These are phyloP conservation scores for Phytophthora citricola DNA, from an alignment of 352 stramenopile species.

Conservation along the genomic window DNA sequence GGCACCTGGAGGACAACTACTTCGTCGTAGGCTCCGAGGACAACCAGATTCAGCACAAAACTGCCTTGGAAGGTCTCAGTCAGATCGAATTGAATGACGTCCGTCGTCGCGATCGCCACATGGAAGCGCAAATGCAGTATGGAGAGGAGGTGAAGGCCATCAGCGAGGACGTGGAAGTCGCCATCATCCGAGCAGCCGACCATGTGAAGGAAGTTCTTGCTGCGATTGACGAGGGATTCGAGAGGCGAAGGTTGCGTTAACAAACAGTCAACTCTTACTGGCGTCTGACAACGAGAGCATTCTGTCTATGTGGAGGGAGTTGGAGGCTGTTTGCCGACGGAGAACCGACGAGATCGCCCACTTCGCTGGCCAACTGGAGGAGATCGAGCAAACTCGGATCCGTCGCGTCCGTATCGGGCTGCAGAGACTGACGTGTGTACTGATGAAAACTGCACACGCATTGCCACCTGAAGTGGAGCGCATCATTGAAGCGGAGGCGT, in stretches of 20 bases:
- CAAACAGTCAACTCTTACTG: slow-evolving; percentile 46
- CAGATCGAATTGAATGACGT: slow-evolving; percentile 71
- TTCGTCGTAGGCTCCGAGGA: slow-evolving; percentile 22
- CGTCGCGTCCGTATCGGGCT: slow-evolving; percentile 48
- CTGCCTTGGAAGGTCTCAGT: slow-evolving; percentile 8
- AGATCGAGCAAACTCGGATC: slow-evolving; percentile 61
- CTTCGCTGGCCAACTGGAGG: slow-evolving; percentile 57
- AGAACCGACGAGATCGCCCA: slow-evolving; percentile 48
- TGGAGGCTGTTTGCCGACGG: slow-evolving; percentile 51
- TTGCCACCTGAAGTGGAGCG: slow-evolving; percentile 73
- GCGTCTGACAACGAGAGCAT: slow-evolving; percentile 43
- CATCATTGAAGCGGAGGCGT: slow-evolving; percentile 74
- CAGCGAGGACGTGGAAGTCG: slow-evolving; percentile 65
- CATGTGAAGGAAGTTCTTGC: slow-evolving; percentile 64
- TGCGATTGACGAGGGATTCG: slow-evolving; percentile 41
- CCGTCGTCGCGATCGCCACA: slow-evolving; percentile 63
- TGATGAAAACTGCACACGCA: slow-evolving; percentile 76
- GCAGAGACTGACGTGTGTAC: slow-evolving; percentile 48
- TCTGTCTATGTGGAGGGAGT: slow-evolving; percentile 44
- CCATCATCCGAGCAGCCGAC: slow-evolving; percentile 62
- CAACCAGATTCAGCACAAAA: slow-evolving; percentile 13
- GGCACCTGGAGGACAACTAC: slow-evolving; percentile 58
- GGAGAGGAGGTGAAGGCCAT: slow-evolving; percentile 59
- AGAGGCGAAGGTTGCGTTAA: slow-evolving; percentile 28
- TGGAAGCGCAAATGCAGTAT: slow-evolving; percentile 56